Conservation (phyloP, 768 basidiomycete species). For the Leccinum olivaceopallidum region DNA sequence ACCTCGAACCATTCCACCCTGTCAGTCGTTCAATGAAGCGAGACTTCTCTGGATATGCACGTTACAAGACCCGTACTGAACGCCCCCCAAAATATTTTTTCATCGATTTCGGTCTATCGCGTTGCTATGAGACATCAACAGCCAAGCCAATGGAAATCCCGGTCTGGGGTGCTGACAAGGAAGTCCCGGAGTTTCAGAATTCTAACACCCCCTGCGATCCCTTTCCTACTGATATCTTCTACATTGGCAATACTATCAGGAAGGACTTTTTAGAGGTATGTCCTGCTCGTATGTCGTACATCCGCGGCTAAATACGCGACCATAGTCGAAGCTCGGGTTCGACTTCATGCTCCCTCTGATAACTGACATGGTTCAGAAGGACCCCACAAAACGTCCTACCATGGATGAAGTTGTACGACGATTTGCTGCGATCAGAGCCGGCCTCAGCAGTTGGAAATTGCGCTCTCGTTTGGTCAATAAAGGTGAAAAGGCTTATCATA, state of each 20-base stretch:
- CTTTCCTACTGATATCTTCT: not conserved
- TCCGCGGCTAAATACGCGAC: not conserved
- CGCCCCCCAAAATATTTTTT: not conserved
- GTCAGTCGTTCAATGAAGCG: not conserved
- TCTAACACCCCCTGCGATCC: not conserved
- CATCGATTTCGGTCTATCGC: not conserved
- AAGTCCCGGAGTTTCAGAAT: not conserved
- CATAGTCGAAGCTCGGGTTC: conserved; percentile 11
- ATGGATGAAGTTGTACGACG: conserved; percentile 33
- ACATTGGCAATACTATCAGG: not conserved
- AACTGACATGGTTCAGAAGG: conserved; percentile 38
- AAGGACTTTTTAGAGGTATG: too few species aligned
- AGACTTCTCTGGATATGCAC: not conserved
- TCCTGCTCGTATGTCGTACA: too few species aligned
- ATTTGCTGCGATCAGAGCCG: not conserved
- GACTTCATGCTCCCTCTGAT: conserved; percentile 37
- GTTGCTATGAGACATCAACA: not conserved
- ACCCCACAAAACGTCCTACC: conserved; percentile 38
- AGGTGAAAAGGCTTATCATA: conserved; percentile 1
- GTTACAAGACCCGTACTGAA: not conserved
- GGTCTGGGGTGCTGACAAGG: not conserved
- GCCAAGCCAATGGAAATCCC: rapidly evolving
- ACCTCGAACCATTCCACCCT: not conserved
- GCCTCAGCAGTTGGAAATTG: conserved; percentile 26
- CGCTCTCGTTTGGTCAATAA: conserved; percentile 28